Conservation (phyloP, 176 grass and related monocot species). For the Oryza officinalis region DNA sequence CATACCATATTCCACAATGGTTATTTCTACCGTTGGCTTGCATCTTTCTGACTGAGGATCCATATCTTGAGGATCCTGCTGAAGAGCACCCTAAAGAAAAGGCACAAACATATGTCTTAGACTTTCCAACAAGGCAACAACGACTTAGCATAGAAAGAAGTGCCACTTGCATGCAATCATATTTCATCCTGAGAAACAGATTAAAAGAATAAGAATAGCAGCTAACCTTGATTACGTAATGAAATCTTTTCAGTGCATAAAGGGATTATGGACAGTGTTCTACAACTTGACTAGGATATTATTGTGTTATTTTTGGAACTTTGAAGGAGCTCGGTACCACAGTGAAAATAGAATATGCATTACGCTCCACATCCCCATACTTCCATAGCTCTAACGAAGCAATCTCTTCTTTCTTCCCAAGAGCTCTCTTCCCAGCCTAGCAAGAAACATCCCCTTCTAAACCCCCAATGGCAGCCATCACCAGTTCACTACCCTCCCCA, state of each 20-base stretch:
- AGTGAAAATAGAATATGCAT: background rate
- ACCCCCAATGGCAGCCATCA: background rate
- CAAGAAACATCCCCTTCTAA: background rate
- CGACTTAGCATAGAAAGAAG: background rate
- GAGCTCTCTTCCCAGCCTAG: background rate
- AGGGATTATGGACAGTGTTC: background rate
- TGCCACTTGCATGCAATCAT: background rate
- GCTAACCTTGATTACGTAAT: background rate
- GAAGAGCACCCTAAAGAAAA: slow-evolving; percentile 32
- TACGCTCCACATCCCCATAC: background rate
- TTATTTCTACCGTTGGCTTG: slow-evolving; percentile 7
- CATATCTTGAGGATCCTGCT: slow-evolving; percentile 4
- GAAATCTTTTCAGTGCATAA: background rate
- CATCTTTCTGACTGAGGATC: background rate
- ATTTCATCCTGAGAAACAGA: background rate
- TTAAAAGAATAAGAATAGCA: background rate
- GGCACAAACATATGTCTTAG: slow-evolving; percentile 12
- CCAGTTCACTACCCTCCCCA: background rate
- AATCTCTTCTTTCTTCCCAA: background rate
- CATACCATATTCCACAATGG: slow-evolving; percentile 14
- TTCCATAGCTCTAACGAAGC: background rate
- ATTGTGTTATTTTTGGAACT: background rate
- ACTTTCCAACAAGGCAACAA: background rate
- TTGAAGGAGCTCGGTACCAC: background rate
- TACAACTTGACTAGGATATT: background rate